Conservation (phyloP, 2,329 filamentous ascomycete genomes). For the Calonectria leucothoes region DNA sequence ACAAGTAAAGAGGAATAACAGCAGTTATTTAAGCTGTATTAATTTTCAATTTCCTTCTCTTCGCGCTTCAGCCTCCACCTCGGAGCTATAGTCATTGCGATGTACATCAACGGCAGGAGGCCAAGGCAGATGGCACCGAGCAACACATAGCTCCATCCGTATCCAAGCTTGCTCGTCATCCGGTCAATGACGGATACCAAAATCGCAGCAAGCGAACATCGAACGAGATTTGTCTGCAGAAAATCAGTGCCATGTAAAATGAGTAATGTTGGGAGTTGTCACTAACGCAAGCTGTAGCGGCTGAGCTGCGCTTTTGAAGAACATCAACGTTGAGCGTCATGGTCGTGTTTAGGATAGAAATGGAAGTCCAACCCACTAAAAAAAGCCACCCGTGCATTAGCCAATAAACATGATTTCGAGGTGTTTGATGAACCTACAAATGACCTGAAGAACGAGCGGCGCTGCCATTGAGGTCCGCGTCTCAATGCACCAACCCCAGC, state of each 20-base stretch:
- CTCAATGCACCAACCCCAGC: constrained; percentile 22
- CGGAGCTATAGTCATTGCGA: constrained; percentile 12
- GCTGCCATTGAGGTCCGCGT: constrained; percentile 8
- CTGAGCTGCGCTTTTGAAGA: constrained; percentile 18
- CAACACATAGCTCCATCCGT: constrained; percentile 20
- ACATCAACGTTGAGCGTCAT: constrained; percentile 26
- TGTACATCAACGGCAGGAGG: constrained; percentile 10
- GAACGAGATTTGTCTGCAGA: constrained; percentile 21
- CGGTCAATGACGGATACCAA: constrained; percentile 21
- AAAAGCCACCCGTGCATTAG: not conserved
- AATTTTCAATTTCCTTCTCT: not conserved
- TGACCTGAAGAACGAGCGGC: constrained; percentile 18
- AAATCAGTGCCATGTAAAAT: not conserved
- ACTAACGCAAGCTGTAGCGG: constrained; percentile 19
- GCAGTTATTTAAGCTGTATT: not conserved
- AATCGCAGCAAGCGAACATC: constrained; percentile 19
- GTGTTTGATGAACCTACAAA: constrained; percentile 2
- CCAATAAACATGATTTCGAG: not conserved
- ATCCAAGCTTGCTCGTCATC: constrained; percentile 14
- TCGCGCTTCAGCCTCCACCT: constrained; percentile 13
- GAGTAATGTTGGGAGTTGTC: not conserved
- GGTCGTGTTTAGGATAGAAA: constrained; percentile 21
- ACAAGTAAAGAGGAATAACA: not conserved
- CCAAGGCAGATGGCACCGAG: constrained; percentile 16
- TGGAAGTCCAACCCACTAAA: constrained; percentile 21